A percentile compares a stretch with the other conserved stretches of the same genome.
Evolutionary conservation across 2,329 filamentous ascomycete genomes (phyloP).

Genomic region (Claviceps purpurea): DNA sequence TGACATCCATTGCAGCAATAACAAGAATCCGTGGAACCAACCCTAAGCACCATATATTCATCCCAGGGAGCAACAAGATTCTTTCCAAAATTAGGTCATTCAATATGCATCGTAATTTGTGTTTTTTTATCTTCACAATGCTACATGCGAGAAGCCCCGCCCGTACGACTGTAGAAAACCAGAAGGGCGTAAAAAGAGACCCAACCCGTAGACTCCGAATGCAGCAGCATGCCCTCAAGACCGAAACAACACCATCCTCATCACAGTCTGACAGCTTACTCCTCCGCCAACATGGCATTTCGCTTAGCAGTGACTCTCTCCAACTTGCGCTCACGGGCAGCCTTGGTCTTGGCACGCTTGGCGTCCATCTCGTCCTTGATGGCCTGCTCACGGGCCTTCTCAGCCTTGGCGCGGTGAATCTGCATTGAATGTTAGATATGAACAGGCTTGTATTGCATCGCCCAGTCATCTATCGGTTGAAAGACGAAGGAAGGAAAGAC

Average conservation of each 20-base stretch:
- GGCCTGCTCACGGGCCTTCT: slow-evolving; percentile 90
- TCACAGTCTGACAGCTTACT: slow-evolving; percentile 31
- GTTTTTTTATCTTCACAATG: slow-evolving; percentile 32
- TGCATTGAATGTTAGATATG: slow-evolving; percentile 24
- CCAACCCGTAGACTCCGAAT: slow-evolving; percentile 48
- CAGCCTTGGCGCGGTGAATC: slow-evolving; percentile 99
- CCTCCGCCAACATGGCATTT: slow-evolving; percentile 66
- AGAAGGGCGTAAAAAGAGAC: slow-evolving; percentile 35
- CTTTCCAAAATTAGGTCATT: neutral
- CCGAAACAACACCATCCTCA: slow-evolving; percentile 23
- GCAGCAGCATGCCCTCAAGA: slow-evolving; percentile 42
- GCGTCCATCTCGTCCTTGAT: slow-evolving; percentile 99
- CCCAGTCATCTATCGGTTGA: too few species aligned
- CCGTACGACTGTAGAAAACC: slow-evolving; percentile 34
- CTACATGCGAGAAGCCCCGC: slow-evolving; percentile 43
- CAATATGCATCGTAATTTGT: slow-evolving; percentile 34
- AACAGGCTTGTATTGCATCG: too few species aligned
- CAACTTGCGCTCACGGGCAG: slow-evolving; percentile 94
- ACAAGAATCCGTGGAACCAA: too few species aligned
- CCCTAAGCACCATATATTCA: too few species aligned
- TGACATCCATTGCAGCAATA: too few species aligned
- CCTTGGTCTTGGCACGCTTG: slow-evolving; percentile 99
- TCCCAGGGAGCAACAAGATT: too few species aligned
- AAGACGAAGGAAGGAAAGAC: too few species aligned
- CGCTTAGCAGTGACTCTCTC: slow-evolving; percentile 88